A percentile compares a stretch with the other conserved stretches of the same genome.
phyloP scores from a whole-genome alignment of 106 monocot species.

The Posidonia australis region DNA sequence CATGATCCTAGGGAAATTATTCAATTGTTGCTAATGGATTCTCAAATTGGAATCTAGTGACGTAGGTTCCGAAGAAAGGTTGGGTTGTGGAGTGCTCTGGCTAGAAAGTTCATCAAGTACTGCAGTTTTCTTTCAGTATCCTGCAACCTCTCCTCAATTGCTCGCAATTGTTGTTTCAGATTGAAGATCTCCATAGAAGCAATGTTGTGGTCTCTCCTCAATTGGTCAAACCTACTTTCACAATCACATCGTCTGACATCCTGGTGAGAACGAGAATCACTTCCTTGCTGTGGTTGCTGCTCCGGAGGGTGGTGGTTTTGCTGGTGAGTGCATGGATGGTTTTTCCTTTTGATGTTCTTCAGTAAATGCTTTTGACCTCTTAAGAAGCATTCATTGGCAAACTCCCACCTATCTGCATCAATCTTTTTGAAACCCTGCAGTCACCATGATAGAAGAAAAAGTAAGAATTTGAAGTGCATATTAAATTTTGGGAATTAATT shows the following conservation, averaged over 20 bases:
- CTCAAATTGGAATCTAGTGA: too few relatives aligned
- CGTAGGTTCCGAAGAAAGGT: not conserved
- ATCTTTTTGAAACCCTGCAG: slow-evolving; percentile 14
- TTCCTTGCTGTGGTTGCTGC: not conserved
- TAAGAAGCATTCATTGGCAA: slow-evolving; percentile 14
- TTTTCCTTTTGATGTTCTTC: slow-evolving; percentile 13
- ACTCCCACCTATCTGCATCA: slow-evolving; percentile 17
- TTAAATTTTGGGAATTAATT: too few relatives aligned
- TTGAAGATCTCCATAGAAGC: slow-evolving; percentile 8
- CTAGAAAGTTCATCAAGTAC: slow-evolving; percentile 17
- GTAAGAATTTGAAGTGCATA: not conserved
- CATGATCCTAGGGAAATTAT: too few relatives aligned
- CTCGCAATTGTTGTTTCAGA: slow-evolving; percentile 14
- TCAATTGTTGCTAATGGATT: too few relatives aligned
- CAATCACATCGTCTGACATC: slow-evolving; percentile 1
- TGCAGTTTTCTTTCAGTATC: slow-evolving; percentile 11
- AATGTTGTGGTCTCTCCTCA: slow-evolving; percentile 6
- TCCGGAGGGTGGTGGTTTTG: not conserved
- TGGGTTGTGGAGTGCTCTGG: slow-evolving; percentile 9
- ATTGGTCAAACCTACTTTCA: slow-evolving; percentile 2
- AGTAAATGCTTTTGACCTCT: slow-evolving; percentile 13
- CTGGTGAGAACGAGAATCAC: slow-evolving; percentile 1
- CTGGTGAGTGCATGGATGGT: not conserved
- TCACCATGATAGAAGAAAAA: not conserved
- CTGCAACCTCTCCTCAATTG: slow-evolving; percentile 7